Evolutionary conservation across 192 early-diverging fungal species (phyloP), one percentile per base, ranked within the genome.

Genomic region (Rhizophagus prolifer): DNA sequence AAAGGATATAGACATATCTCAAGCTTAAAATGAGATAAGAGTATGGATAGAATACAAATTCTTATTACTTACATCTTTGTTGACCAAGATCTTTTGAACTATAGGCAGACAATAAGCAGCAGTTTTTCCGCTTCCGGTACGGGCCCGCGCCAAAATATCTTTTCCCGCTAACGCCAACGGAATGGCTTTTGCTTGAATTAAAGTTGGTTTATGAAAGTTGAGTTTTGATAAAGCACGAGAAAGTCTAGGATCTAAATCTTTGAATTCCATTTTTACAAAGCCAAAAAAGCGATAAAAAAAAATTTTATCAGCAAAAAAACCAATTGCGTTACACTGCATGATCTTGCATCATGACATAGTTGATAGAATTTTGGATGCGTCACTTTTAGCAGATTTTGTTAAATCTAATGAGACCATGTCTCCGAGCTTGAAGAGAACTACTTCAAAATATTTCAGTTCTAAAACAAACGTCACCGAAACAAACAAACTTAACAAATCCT

Each of bases 71-170:
- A 86, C 87, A 70, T 90, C 89, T 78, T 96, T 96, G 41, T 82
- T 79, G 9, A 82, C 70, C 46, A 99, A 83, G 25, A 99, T 95
- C 81, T 95, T 95, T 86, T 98, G 95, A 30, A 98, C 81, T 21
- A 98, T 82, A 1, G 97, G 96, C 28, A 98, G 79, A 67, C 91
- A 90, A 83, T 96, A 99, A 4, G 97, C 97, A 21, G 95, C 94
- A 8, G 97, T 98, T 84, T 99, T 99, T 77, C 97, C 97, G 30
- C 92, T 94, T 34, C 97, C 97, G 0, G 96, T 99, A 62, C 94
- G 88, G 26, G 97, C 96, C 58, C 91, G 85, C 13, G 95, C 97
- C 59, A 98, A 84, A 66, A 99, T 92, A 78, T 99, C 96, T 78
- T 95, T 97, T 58, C 97, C 96, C 41, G 91, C 81, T 8, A 99